Conservation (phyloP, 768 basidiomycete species). For the Dacryopinax spathularia region DNA sequence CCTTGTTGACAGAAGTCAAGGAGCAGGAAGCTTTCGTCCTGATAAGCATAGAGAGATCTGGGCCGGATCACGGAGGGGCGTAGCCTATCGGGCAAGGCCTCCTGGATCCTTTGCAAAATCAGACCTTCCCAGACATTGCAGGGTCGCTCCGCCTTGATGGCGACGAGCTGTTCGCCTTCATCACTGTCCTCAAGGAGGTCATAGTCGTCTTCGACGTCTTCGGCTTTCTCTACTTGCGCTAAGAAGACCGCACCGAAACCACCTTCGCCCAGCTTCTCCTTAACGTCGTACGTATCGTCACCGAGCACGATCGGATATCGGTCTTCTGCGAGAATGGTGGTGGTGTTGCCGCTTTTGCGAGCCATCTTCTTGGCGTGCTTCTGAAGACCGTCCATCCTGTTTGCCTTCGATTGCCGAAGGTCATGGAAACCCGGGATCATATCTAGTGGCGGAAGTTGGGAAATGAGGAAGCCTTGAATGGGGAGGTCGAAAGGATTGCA, state of each 20-base stretch:
- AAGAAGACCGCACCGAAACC: constrained; percentile 95
- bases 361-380: constrained; percentile 41
- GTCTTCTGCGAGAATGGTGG: constrained; percentile 16
- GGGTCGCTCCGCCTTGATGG: constrained; percentile 85
- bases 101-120: constrained; percentile 63
- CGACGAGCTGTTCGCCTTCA: constrained; percentile 46
- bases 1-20: constrained; percentile 84
- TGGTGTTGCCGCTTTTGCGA: constrained; percentile 12
- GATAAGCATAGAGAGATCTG: constrained; percentile 65
- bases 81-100: constrained; percentile 42
- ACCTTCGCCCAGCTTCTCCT: constrained; percentile 88
- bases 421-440: constrained; percentile 22
- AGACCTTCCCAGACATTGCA: constrained; percentile 86
- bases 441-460: constrained; percentile 36
- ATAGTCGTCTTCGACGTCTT: constrained; percentile 33
- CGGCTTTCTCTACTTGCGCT: constrained; percentile 34
- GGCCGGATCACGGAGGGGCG: constrained; percentile 61
- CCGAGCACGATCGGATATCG: constrained; percentile 47
- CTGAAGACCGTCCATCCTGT: constrained; percentile 54
- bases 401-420: constrained; percentile 23
- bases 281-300: constrained; percentile 51
- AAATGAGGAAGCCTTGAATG: constrained; percentile 49
- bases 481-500: constrained; percentile 71
- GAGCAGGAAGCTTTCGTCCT: constrained; percentile 80
- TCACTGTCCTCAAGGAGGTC: constrained; percentile 40